Evolutionary conservation across 306 rosid genomes (phyloP).

Genomic region (Cicer chorassanicum): DNA sequence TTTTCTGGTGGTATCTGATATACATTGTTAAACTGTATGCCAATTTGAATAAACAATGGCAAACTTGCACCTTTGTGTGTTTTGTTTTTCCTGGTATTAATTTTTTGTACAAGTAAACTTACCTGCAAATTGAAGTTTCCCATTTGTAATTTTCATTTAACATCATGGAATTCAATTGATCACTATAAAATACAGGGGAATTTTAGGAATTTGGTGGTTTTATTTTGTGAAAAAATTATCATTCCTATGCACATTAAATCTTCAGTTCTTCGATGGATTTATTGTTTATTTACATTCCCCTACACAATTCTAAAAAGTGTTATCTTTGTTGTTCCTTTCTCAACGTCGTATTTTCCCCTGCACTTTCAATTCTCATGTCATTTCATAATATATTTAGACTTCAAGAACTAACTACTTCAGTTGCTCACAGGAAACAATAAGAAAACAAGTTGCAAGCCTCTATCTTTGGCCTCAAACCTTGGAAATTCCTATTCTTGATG

Average conservation of each 20-base stretch:
- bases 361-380: background rate
- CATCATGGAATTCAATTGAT: constrained; percentile 2
- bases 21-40: background rate
- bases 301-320: background rate
- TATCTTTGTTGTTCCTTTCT: constrained; percentile 26
- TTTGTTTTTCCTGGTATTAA: constrained; percentile 1
- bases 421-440: constrained; percentile 69
- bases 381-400: constrained; percentile 35
- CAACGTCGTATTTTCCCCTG: background rate
- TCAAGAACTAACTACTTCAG: constrained; percentile 39
- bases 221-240: constrained; percentile 5
- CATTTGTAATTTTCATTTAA: constrained; percentile 23
- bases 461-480: constrained; percentile 90
- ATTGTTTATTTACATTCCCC: constrained; percentile 28
- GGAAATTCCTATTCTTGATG: constrained; percentile 77
- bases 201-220: constrained; percentile 13
- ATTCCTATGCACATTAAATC: constrained; percentile 8
- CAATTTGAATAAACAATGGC: constrained; percentile 25
- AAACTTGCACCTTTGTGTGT: background rate
- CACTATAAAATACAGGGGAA: constrained; percentile 14
- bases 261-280: constrained; percentile 29
- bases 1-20: constrained; percentile 29
- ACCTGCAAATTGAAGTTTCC: constrained; percentile 14
- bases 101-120: background rate
- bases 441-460: constrained; percentile 73